A percentile compares a stretch with the other conserved stretches of the same genome.
These are phyloP conservation scores for Porcisia hertigi DNA, from an alignment of 208 protist genomes.

Conservation along the genomic window DNA sequence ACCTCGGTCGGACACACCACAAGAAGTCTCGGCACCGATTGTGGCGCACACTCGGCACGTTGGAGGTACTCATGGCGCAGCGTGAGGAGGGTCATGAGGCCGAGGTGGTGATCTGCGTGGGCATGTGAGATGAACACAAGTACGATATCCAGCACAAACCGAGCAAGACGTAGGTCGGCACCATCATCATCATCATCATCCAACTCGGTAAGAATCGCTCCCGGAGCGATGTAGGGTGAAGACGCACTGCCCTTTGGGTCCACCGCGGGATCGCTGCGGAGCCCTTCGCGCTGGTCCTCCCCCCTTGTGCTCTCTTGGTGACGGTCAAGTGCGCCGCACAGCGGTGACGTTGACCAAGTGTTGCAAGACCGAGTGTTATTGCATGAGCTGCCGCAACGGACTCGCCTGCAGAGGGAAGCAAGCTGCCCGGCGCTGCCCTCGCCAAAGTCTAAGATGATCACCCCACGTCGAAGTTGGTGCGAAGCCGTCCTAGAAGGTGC, in stretches of 20 bases:
- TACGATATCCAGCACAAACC: slow-evolving; percentile 52
- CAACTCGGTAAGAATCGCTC: not conserved
- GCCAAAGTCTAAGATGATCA: slow-evolving; percentile 85
- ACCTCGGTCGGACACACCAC: slow-evolving; percentile 82
- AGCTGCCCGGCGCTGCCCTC: slow-evolving; percentile 83
- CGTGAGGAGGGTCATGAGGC: slow-evolving; percentile 65
- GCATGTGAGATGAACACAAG: slow-evolving; percentile 90
- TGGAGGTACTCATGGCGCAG: slow-evolving; percentile 50
- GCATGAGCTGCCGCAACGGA: slow-evolving; percentile 9
- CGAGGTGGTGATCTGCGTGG: slow-evolving; percentile 90
- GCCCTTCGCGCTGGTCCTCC: not conserved
- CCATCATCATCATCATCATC: slow-evolving; percentile 1
- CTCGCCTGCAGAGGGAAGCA: slow-evolving; percentile 34
- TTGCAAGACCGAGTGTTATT: not conserved
- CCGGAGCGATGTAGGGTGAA: too few relatives aligned
- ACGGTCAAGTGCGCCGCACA: not conserved
- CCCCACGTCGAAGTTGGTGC: slow-evolving; percentile 30
- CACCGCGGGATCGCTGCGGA: not conserved
- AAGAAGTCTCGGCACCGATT: slow-evolving; percentile 29
- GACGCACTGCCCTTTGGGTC: not conserved
- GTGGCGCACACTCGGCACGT: not conserved
- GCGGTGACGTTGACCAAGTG: not conserved
- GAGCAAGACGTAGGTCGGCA: slow-evolving; percentile 7
- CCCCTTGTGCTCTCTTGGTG: not conserved
- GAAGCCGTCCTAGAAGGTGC: not conserved